Percentiles rank a stretch among this genome's conserved stretches.
These are phyloP conservation scores for Saccharomyces hybrid DNA, from an alignment of 1,139 yeast genomes.

Conservation along the genomic window DNA sequence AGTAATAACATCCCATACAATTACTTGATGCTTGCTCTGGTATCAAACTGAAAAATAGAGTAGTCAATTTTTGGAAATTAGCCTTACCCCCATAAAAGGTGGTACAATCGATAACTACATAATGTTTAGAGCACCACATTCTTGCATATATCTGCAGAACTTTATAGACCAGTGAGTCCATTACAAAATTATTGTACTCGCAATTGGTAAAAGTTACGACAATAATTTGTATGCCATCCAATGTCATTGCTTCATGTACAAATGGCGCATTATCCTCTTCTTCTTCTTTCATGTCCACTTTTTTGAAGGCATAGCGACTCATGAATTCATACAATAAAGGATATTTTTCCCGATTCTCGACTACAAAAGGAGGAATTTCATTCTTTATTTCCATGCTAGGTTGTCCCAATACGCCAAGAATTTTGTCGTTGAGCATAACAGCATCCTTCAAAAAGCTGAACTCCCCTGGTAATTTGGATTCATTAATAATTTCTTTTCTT, in stretches of 20 bases:
- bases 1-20: slow-evolving; percentile 49
- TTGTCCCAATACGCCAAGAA: slow-evolving; percentile 35
- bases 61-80: slow-evolving; percentile 24
- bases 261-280: slow-evolving; percentile 36
- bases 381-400: slow-evolving; percentile 42
- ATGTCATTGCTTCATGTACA: slow-evolving; percentile 55
- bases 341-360: slow-evolving; percentile 42
- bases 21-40: slow-evolving; percentile 46
- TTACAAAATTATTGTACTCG: slow-evolving; percentile 39
- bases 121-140: slow-evolving; percentile 64
- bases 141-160: slow-evolving; percentile 60
- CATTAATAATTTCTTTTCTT: slow-evolving; percentile 35
- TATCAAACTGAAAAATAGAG: slow-evolving; percentile 33
- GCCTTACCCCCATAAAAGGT: slow-evolving; percentile 37
- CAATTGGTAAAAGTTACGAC: slow-evolving; percentile 44
- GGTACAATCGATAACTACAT: slow-evolving; percentile 62
- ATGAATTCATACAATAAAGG: slow-evolving; percentile 64
- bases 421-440: slow-evolving; percentile 26
- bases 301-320: slow-evolving; percentile 55
- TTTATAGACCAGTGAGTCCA: slow-evolving; percentile 55
- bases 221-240: slow-evolving; percentile 66
- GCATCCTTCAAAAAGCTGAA: slow-evolving; percentile 22
- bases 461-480: slow-evolving; percentile 20
- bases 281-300: slow-evolving; percentile 34
- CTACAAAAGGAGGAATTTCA: slow-evolving; percentile 47